Evolutionary conservation across 2,329 filamentous ascomycete species (phyloP).

Genomic region (Cladosporium oxysporum): DNA sequence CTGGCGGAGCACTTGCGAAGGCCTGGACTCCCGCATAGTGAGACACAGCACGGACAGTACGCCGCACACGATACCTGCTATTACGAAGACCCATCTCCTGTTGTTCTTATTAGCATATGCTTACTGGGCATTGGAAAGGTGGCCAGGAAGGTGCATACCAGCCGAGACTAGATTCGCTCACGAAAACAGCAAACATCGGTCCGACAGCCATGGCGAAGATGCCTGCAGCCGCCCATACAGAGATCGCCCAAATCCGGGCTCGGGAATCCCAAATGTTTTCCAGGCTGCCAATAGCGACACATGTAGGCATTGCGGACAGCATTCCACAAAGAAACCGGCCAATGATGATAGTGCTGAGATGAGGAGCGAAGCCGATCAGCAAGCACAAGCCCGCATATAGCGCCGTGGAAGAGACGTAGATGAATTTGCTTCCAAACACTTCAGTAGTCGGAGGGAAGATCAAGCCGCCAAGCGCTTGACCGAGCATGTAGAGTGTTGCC

Average conservation of each 20-base stretch:
- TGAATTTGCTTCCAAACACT: conserved; percentile 39
- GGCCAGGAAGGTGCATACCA: conserved; percentile 23
- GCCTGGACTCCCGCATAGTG: conserved; percentile 48
- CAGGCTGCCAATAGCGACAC: conserved; percentile 51
- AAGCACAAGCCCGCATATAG: conserved; percentile 40
- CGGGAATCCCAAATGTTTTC: conserved; percentile 53
- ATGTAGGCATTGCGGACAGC: conserved; percentile 50
- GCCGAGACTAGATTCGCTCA: conserved; percentile 23
- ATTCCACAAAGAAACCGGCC: conserved; percentile 49
- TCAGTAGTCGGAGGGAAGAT: conserved; percentile 44
- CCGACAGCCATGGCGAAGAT: conserved; percentile 8
- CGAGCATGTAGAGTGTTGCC: conserved; percentile 36
- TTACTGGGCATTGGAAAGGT: neutral
- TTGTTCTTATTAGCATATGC: neutral
- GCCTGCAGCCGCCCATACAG: conserved; percentile 3
- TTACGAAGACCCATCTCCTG: conserved; percentile 51
- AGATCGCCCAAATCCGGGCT: conserved; percentile 43
- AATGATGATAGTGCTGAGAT: conserved; percentile 41
- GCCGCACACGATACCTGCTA: conserved; percentile 43
- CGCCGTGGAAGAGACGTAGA: conserved; percentile 40
- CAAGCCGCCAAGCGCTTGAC: conserved; percentile 43
- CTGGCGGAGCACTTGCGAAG: conserved; percentile 44
- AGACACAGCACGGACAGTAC: conserved; percentile 40
- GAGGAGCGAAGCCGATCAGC: conserved; percentile 42
- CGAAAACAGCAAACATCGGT: conserved; percentile 16